phyloP scores from a whole-genome alignment of 768 basidiomycete genomes.

The Cyclocybe aegerita region DNA sequence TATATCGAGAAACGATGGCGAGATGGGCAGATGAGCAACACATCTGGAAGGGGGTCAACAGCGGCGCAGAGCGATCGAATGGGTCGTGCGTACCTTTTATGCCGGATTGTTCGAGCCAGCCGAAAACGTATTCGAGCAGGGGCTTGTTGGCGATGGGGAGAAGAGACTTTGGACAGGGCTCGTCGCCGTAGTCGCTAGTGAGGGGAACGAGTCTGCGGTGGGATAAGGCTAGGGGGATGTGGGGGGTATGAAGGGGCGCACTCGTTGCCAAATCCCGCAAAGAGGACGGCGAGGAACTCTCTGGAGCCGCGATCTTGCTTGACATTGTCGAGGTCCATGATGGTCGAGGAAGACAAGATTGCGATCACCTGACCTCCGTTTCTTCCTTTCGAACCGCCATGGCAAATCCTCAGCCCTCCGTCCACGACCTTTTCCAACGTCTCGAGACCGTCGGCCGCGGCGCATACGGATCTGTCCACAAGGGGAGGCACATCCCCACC shows the following conservation, averaged over 20 bases:
- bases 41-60: conserved; percentile 49
- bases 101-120: conserved; percentile 87
- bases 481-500: conserved; percentile 79
- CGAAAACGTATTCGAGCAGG: conserved; percentile 78
- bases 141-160: conserved; percentile 87
- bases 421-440: conserved; percentile 80
- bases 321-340: conserved; percentile 67
- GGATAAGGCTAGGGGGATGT: conserved; percentile 15
- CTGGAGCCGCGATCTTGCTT: conserved; percentile 51
- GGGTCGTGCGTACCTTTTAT: conserved; percentile 60
- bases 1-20: conserved; percentile 74
- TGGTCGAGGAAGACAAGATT: conserved; percentile 12
- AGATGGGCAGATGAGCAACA: conserved; percentile 82
- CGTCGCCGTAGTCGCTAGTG: conserved; percentile 76
- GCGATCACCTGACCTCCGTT: conserved; percentile 12
- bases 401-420: conserved; percentile 47
- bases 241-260: conserved; percentile 32
- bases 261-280: conserved; percentile 94
- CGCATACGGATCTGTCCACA: conserved; percentile 94
- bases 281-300: conserved; percentile 86
- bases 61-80: not conserved
- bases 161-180: conserved; percentile 83
- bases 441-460: conserved; percentile 95
- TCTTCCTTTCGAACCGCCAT: conserved; percentile 19
- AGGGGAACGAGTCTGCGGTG: conserved; percentile 64